Base-by-base conservation (phyloP, 768 basidiomycete species). In the Hypholoma sublateritium region DNA sequence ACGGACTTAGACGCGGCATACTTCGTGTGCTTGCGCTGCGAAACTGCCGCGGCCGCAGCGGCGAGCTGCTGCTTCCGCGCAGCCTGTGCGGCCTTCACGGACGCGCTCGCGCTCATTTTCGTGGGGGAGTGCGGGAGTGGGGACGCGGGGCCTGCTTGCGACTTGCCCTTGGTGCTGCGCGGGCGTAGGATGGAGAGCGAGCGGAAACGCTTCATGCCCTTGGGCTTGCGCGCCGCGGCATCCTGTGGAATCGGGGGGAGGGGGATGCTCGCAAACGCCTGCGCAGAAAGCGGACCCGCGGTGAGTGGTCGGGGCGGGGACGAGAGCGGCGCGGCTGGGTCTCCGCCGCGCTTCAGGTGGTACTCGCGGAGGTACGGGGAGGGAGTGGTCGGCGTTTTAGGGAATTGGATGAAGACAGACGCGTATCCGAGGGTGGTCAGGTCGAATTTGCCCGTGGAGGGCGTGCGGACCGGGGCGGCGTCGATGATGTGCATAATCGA, bases 391-490 rank as follows among this genome's bases (percentile, higher is more conserved):
- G 83, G 81, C 0, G 84, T 80, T 36, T 76, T 76, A 2, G 82
- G 80, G 58, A 87, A 69, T 43, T 81, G 80, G 14, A 89, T 72
- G 67, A 90, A 86, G 41, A 87, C 76, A 32, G 82, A 83, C 13
- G 85, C 82, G 69, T 90, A 89, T 1, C 87, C 87, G 14, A 86
- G 74, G 6, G 79, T 62, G 6, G 82, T 81, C 34, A 89, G 78
- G 67, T 88, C 82, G 14, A 81, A 81, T 50, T 83, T 77, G 58
- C 76, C 73, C 32, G 76, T 55, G 3, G 78, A 79, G 4, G 80
- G 80, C 0, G 81, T 80, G 55, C 73, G 67, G 16, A 70, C 71
- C 14, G 71, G 73, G 2, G 82, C 76, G 8, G 78, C 79, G 32
- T 79, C 74, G 59, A 80, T 65, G 57, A 75, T 60, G 54, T 75